A percentile compares a stretch with the other conserved stretches of the same genome.
These are phyloP conservation scores for Hypoxylon intermedium DNA, from an alignment of 495 filamentous ascomycete genomes.

Conservation along the genomic window DNA sequence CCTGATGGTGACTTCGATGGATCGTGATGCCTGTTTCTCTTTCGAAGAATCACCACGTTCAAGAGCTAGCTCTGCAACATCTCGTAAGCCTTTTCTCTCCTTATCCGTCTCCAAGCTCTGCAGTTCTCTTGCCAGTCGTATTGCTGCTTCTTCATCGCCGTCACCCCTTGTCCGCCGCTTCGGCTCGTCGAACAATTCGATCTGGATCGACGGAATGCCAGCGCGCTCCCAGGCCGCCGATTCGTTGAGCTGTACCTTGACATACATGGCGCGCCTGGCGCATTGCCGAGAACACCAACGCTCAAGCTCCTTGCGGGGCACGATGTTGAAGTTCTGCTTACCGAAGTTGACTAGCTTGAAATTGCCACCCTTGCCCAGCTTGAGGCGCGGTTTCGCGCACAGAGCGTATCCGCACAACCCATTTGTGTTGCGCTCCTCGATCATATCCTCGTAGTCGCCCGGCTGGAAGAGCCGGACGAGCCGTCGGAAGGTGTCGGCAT, in stretches of 20 bases:
- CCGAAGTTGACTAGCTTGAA: conserved; percentile 57
- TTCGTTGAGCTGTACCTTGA: conserved; percentile 84
- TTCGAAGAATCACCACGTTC: conserved; percentile 59
- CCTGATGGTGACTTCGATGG: conserved; percentile 52
- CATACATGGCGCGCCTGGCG: conserved; percentile 76
- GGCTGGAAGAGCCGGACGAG: conserved; percentile 77
- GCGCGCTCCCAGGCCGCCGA: conserved; percentile 78
- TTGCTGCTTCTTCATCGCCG: conserved; percentile 13
- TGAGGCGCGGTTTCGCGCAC: conserved; percentile 66
- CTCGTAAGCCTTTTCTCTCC: conserved; percentile 41
- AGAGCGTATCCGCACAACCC: conserved; percentile 81
- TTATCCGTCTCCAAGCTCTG: conserved; percentile 51
- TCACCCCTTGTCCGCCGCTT: conserved; percentile 23
- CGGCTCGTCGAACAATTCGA: conserved; percentile 64
- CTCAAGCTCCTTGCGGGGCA: conserved; percentile 71
- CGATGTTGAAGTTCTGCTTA: conserved; percentile 59
- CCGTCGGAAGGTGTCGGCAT: conserved; percentile 63
- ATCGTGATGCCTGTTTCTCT: conserved; percentile 15
- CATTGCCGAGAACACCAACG: conserved; percentile 88
- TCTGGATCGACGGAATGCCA: conserved; percentile 50
- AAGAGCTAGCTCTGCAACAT: conserved; percentile 55
- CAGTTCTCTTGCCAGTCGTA: conserved; percentile 41
- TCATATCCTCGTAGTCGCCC: conserved; percentile 81
- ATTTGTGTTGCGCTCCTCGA: conserved; percentile 84
- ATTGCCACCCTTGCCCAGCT: conserved; percentile 51